Conservation (phyloP, 805 yeast species). For the Metschnikowia bowlesiae region DNA sequence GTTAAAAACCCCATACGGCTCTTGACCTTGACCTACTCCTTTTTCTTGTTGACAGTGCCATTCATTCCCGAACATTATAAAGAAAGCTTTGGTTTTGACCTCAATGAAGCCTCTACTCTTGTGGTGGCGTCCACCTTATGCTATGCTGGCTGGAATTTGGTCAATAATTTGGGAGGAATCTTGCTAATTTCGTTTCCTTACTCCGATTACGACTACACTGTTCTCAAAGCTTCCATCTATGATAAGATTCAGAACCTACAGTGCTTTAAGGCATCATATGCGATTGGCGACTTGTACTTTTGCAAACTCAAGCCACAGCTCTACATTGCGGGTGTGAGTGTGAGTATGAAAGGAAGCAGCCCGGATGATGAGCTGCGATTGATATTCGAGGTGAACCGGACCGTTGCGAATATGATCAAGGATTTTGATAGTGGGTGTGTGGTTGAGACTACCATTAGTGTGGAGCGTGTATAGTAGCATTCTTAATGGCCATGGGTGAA, state of each 20-base stretch:
- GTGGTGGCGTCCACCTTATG: constrained; percentile 43
- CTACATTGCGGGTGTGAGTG: constrained; percentile 51
- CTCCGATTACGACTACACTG: constrained; percentile 33
- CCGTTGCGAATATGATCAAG: constrained; percentile 34
- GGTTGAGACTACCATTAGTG: constrained; percentile 34
- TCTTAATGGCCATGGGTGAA: neutral
- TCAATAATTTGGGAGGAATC: constrained; percentile 48
- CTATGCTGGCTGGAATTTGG: constrained; percentile 49
- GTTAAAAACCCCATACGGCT: constrained; percentile 42
- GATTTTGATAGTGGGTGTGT: constrained; percentile 21
- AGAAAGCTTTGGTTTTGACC: constrained; percentile 27
- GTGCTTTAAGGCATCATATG: constrained; percentile 47
- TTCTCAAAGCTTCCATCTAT: constrained; percentile 37
- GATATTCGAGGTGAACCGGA: constrained; percentile 44
- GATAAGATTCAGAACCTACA: constrained; percentile 46
- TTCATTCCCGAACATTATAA: constrained; percentile 29
- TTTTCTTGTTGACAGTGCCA: constrained; percentile 40
- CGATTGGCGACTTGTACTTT: constrained; percentile 46
- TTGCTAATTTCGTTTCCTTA: constrained; percentile 52
- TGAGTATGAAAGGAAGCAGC: constrained; percentile 65
- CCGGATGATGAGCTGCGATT: constrained; percentile 63
- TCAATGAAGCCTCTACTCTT: constrained; percentile 45
- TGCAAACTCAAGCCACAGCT: constrained; percentile 61
- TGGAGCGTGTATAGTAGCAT: constrained; percentile 6
- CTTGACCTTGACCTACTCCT: constrained; percentile 41